Evolutionary conservation across 176 grass and related monocot species (phyloP).

Genomic region (Aegilops longissima): DNA sequence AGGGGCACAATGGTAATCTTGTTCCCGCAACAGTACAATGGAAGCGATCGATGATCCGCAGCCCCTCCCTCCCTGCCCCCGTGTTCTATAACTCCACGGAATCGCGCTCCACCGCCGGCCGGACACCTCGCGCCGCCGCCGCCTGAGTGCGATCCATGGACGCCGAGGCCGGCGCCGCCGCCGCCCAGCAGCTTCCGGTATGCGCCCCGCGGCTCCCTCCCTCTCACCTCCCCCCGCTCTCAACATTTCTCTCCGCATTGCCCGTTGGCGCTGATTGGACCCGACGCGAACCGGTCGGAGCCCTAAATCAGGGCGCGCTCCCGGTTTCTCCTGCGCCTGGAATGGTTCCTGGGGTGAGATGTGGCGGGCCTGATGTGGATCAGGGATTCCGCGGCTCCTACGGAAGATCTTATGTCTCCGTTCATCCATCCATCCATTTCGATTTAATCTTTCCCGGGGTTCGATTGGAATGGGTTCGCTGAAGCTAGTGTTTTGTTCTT

Average conservation of each 20-base stretch:
- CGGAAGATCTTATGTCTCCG: background rate
- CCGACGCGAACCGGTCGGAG: background rate
- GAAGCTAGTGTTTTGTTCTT: background rate
- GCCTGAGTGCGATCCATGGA: constrained; percentile 23
- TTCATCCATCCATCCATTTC: background rate
- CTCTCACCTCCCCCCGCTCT: background rate
- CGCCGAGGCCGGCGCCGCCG: constrained; percentile 38
- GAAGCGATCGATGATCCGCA: constrained; percentile 6
- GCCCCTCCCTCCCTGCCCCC: background rate
- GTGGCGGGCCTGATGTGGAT: background rate
- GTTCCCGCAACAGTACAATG: background rate
- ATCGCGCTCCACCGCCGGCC: constrained; percentile 9
- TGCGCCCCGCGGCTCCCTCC: background rate
- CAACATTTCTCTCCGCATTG: background rate
- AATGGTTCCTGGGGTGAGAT: background rate
- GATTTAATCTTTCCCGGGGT: background rate
- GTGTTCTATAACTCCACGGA: constrained; percentile 16
- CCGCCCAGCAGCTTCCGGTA: constrained; percentile 39
- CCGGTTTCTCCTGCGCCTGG: no score
- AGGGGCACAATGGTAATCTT: background rate
- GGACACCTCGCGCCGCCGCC: constrained; percentile 27
- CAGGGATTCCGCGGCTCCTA: background rate
- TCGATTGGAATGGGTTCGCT: constrained; percentile 4
- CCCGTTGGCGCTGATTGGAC: background rate
- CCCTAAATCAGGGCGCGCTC: background rate